Evolutionary conservation across 352 stramenopile genomes (phyloP), one percentile per base, ranked within the genome.

Genomic region (Globisporangium spinosum): DNA sequence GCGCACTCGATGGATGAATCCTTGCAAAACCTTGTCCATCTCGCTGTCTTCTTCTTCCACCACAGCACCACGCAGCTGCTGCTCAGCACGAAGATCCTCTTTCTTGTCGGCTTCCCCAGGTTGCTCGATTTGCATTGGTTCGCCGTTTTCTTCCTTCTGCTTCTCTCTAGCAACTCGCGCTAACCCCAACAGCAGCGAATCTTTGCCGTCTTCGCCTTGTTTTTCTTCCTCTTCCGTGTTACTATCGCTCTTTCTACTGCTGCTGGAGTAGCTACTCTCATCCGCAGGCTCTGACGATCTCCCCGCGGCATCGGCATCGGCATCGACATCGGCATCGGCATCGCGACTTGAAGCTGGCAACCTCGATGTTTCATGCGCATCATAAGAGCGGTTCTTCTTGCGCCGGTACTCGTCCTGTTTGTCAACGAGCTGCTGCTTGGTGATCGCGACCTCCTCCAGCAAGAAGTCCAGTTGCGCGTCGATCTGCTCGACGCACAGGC

Each of bases 1-100:
- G 17, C 75, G 78, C 35, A 90, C 83, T 10, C 81, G 81, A 58
- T 82, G 67, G 55, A 90, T 80, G 55, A 91, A 93, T 53, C 88
- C 81, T 47, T 82, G 70, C 55, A 93, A 71, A 15, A 91, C 80
- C 29, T 78, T 79, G 64, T 90, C 84, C 29, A 81, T 85, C 65
- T 87, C 84, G 25, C 82, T 83, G 62, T 91, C 80, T 38, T 82
- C 74, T 65, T 85, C 75, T 58, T 91, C 73, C 32, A 61, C 56
- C 29, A 61, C 32, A 22, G 32, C 56, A 29, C 56, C 25, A 23
- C 1, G 6, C 29, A 17, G 55, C 6, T 25, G 55, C 6, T 55
- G n/a, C 27, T 61, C 56, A 15, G 10, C 56, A 6, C 20, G 20
- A 61, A 47, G 56, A 29, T 29, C 53, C 13, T 20, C 56, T 61